Evolutionary conservation across 192 early-diverging fungal species (phyloP), one percentile per base, ranked within the genome.

Genomic region (Gaertneriomyces sp.): DNA sequence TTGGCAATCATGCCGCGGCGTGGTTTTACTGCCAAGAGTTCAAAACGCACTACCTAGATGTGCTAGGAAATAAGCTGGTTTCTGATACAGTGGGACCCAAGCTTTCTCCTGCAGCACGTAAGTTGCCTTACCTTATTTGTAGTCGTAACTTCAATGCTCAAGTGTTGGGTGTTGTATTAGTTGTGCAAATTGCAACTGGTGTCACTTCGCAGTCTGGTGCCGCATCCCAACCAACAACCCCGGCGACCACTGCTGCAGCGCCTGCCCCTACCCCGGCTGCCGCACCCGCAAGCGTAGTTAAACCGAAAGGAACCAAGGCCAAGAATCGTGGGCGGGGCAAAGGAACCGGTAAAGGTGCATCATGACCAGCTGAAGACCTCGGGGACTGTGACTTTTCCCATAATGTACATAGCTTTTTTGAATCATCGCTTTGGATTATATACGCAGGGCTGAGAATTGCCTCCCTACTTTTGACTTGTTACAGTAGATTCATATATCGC

Each of bases 1-100:
- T 75, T n/a, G 73, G 73, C 10, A 75, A 75, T 45, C 45, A 61
- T 14, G 42, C 46, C 17, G 61, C 69, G 3, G 73, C 68, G 4
- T 43, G 56, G 49, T 54, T 58, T n/a, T 75, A 68, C 45, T 47
- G 71, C 7, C 40, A 45, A 43, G 20, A 44, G 7, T 62, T 75
- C 45, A 70, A 67, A 49, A 17, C 45, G 0, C 46, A 66, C 45
- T 61, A 73, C 53, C 25, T 33, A 33, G 25, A 33, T 2, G 45
- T 47, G n/a, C 9, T 75, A 5, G 56, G 25, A 9, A 43, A 62
- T 47, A 61, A 67, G n/a, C 25, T 60, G 0, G 43, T 68, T 19
- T 46, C 25, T 12, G 49, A 63, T 52, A 54, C 17, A 5, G 43
- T 17, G 47, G 14, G 14, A 17, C 47, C 47, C 47, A 12, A 49